Evolutionary conservation across 805 yeast species (phyloP).

Genomic region (Schizosaccharomyces cryophilus): DNA sequence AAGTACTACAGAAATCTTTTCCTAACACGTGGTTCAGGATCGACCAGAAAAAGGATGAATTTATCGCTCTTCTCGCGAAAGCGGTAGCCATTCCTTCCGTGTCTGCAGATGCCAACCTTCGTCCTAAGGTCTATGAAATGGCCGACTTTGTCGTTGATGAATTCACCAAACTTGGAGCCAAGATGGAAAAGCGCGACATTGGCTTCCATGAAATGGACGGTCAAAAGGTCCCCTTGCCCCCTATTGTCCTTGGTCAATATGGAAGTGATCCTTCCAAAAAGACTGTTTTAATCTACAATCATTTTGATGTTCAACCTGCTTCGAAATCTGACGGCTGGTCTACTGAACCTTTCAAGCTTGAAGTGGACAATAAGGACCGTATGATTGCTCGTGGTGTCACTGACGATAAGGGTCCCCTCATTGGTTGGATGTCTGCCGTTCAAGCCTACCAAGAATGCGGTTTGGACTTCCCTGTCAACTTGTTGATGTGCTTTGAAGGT

Average conservation of each 20-base stretch:
- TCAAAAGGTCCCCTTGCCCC: slow-evolving; percentile 54
- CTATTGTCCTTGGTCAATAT: slow-evolving; percentile 71
- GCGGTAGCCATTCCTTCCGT: slow-evolving; percentile 94
- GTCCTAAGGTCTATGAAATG: slow-evolving; percentile 70
- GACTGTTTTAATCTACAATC: slow-evolving; percentile 82
- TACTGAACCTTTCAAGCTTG: slow-evolving; percentile 66
- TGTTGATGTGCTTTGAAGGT: slow-evolving; percentile 85
- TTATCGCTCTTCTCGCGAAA: slow-evolving; percentile 36
- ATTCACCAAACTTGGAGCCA: slow-evolving; percentile 47
- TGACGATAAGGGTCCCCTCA: slow-evolving; percentile 94
- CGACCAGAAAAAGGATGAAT: neutral
- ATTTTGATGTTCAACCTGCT: slow-evolving; percentile 97
- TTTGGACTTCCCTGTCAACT: slow-evolving; percentile 75
- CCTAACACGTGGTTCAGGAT: neutral
- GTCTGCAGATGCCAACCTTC: slow-evolving; percentile 65
- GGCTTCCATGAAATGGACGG: slow-evolving; percentile 56
- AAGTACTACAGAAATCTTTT: too few species aligned
- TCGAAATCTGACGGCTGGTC: slow-evolving; percentile 79
- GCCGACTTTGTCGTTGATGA: slow-evolving; percentile 56
- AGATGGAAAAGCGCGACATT: slow-evolving; percentile 41
- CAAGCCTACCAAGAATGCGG: slow-evolving; percentile 75
- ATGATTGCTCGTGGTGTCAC: slow-evolving; percentile 84
- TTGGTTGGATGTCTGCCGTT: slow-evolving; percentile 85
- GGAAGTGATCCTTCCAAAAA: slow-evolving; percentile 68
- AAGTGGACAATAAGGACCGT: slow-evolving; percentile 34